Evolutionary conservation across 2,329 filamentous ascomycete genomes (phyloP).

Genomic region (Cladophialophora yegresii): DNA sequence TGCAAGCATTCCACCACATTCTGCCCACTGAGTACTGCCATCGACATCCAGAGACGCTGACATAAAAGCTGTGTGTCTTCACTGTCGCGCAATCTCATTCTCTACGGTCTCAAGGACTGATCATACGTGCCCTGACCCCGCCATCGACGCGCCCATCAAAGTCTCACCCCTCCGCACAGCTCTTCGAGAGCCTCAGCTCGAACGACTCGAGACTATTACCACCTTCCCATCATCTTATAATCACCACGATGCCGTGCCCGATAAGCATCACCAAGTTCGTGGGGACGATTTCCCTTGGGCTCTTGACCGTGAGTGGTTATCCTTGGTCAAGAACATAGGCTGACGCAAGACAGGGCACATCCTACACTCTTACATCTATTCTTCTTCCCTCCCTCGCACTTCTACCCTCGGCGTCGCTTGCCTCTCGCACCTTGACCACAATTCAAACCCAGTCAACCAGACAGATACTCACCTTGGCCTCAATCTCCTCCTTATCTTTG

Average conservation of each 20-base stretch:
- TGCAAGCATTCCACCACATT: background rate
- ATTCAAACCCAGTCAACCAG: conserved; percentile 64
- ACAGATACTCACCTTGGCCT: conserved; percentile 67
- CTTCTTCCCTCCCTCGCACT: conserved; percentile 78
- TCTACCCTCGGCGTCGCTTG: conserved; percentile 73
- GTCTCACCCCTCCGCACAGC: background rate
- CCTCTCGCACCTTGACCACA: conserved; percentile 69
- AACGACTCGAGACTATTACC: background rate
- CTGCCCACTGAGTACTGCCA: background rate
- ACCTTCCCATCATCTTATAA: background rate
- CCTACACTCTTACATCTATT: conserved; percentile 77
- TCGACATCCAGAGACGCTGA: background rate
- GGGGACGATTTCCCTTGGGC: conserved; percentile 82
- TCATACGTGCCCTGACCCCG: conserved; percentile 9
- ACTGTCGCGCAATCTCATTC: background rate
- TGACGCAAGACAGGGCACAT: conserved; percentile 67
- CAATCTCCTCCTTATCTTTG: conserved; percentile 70
- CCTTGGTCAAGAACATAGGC: background rate
- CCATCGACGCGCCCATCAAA: conserved; percentile 5
- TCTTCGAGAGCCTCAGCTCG: background rate
- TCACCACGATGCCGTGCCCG: conserved; percentile 49
- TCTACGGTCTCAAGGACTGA: background rate
- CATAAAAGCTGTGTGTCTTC: background rate
- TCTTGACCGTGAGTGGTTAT: conserved; percentile 71
- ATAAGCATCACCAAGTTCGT: conserved; percentile 88